Evolutionary conservation across 164 flowering plant species (phyloP), one percentile per base, ranked within the genome.

Genomic region (Chimonanthus praecox): DNA sequence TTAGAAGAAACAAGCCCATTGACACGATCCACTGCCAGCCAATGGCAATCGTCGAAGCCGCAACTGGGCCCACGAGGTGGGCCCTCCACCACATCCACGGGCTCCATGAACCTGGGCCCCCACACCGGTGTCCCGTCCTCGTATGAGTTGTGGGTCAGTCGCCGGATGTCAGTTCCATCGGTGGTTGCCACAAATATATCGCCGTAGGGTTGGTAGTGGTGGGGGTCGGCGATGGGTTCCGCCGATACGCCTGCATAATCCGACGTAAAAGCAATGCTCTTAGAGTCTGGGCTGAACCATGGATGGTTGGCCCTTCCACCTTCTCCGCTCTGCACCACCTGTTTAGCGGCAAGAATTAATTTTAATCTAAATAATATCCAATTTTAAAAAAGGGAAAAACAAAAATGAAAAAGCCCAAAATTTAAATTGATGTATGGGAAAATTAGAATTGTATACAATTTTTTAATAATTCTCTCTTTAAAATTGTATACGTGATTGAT

Each of bases 81-180:
- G 82, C 73, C 69, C 72, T 78, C 68, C 68, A 65, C 82, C 16
- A 86, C 91, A 70, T 92, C 87, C 18, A 7, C 74, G 0, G 91
- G 86, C 70, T 50, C 76, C 16, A 89, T 77, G 76, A 66, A 86
- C 2, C 2, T 77, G 0, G 88, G 87, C 1, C 83, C 89, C 97
- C 97, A 94, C 2, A 90, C 68, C 0, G 98, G 98, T 10, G 98
- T 94, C 47, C 97, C 97, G 77, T 94, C 98, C 78, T 94, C 97
- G 20, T 80, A 90, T 0, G 94, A 84, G 49, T 92, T 94, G 66
- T 92, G 97, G 0, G 98, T 90, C 81, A 92, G 67, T 72, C 97
- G 83, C 72, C 48, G 79, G 10, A 88, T 71, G 4, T 72, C 88
- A 18, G 94, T 81, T 5, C 98, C 97, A 67, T 92, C 97, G 20